Evolutionary conservation across 129 eudicot genomes (phyloP).

Genomic region (Ambrosia artemisiifolia): DNA sequence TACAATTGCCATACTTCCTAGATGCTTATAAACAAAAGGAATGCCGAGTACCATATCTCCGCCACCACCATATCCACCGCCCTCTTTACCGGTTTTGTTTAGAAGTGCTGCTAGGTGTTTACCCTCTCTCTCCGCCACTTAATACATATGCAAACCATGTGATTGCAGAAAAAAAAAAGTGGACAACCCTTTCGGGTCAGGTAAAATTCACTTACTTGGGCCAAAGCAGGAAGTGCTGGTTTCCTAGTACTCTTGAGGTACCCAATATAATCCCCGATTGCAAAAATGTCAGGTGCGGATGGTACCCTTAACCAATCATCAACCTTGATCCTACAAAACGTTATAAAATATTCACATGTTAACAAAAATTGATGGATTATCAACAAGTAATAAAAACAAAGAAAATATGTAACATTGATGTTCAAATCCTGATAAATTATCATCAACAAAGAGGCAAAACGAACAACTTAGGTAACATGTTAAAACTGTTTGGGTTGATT

Average conservation of each 20-base stretch:
- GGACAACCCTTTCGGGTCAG: no score
- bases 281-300: constrained; percentile 73
- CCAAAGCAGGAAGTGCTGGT: constrained; percentile 86
- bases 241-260: constrained; percentile 89
- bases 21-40: constrained; percentile 78
- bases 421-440: no score
- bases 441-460: neutral
- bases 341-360: neutral
- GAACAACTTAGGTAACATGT: neutral
- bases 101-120: constrained; percentile 61
- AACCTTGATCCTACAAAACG: constrained; percentile 59
- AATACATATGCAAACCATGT: constrained; percentile 4
- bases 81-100: constrained; percentile 71
- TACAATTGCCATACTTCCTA: constrained; percentile 97
- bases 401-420: no score
- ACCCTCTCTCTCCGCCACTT: constrained; percentile 98
- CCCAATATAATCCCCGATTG: constrained; percentile 89
- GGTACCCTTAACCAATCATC: constrained; percentile 93
- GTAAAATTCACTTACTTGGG: constrained; percentile 55
- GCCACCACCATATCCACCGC: constrained; percentile 66
- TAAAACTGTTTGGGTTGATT: neutral
- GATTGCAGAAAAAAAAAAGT: no score
- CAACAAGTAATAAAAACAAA: no score
- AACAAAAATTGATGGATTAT: neutral
- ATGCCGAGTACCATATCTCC: constrained; percentile 55